Evolutionary conservation across 2,329 filamentous ascomycete genomes (phyloP), one percentile per base, ranked within the genome.

Genomic region (Dendryphion nanum): DNA sequence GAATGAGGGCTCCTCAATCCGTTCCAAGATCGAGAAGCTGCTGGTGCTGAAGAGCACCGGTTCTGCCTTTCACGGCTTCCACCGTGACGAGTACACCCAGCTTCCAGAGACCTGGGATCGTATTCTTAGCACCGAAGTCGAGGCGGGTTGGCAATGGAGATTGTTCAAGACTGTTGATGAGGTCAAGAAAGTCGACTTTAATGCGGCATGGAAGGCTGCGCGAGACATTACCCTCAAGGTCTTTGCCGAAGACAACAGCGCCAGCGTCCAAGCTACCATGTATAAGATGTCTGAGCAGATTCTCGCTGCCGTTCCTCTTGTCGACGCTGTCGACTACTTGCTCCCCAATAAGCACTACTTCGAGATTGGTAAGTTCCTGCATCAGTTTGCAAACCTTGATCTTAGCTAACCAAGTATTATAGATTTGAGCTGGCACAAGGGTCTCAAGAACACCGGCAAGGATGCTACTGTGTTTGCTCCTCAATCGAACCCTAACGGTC

Each of bases 311-410:
- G 86, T 83, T 17, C 85, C 89, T 12, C 74, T 83, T 47, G 78
- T 89, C 16, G 79, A 84, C 30, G 75, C 77, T 16, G 87, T 93
- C 29, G 79, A 85, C 55, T 97, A 96, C 64, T 76, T 84, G 6
- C 76, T 98, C 58, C 93, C 93, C 8, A 98, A 98, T 76, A 97
- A 96, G 75, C 93, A 98, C 71, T 97, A 96, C 73, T 97, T 97
- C 62, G 91, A 97, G 70, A 84, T 97, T 67, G 86, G 82, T 89
- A 72, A 71, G 83, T 74, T 40, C 17, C 37, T 23, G 14, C 10
- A 6, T 3, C 2, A 30, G 10, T 19, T 16, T 20, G 24, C 35
- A 29, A 35, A 38, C 18, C 3, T n/a, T 18, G 14, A 33, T 40
- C 30, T 8, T 19, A 16, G 18, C 49, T 53, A 44, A 53, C 40